Conservation (phyloP, 2,329 filamentous ascomycete species). For the Fusarium sp. region DNA sequence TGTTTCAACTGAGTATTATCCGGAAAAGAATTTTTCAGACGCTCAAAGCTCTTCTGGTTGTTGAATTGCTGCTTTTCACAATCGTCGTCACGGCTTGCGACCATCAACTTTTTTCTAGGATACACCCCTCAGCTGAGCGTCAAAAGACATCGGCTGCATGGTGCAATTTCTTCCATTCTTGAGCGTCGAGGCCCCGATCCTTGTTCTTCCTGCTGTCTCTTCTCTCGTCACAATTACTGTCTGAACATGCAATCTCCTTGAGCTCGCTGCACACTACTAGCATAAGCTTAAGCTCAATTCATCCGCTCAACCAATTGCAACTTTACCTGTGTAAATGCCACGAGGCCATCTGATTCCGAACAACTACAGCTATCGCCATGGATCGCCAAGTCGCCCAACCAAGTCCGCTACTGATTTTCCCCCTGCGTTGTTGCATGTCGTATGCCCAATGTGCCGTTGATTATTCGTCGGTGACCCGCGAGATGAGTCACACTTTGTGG, state of each 20-base stretch:
- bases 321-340: slow-evolving; percentile 17
- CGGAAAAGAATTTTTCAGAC: slow-evolving; percentile 38
- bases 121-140: slow-evolving; percentile 41
- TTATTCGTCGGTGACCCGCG: slow-evolving; percentile 38
- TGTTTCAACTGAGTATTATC: background rate
- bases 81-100: slow-evolving; percentile 17
- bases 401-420: background rate
- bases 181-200: slow-evolving; percentile 23
- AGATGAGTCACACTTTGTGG: slow-evolving; percentile 45
- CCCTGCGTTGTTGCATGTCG: slow-evolving; percentile 34
- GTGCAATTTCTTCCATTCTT: slow-evolving; percentile 46
- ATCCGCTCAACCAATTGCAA: slow-evolving; percentile 16
- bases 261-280: background rate
- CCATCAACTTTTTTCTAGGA: slow-evolving; percentile 31
- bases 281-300: slow-evolving; percentile 25
- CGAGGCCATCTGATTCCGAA: slow-evolving; percentile 10
- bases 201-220: slow-evolving; percentile 28
- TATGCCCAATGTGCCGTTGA: slow-evolving; percentile 31
- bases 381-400: slow-evolving; percentile 26
- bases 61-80: slow-evolving; percentile 30
- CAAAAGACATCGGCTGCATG: slow-evolving; percentile 41
- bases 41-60: slow-evolving; percentile 30
- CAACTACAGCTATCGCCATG: slow-evolving; percentile 7
- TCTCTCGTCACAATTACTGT: slow-evolving; percentile 28
- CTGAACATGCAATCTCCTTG: slow-evolving; percentile 1